phyloP scores from a whole-genome alignment of 75 land plant species.

The Ceratopteris richardii region DNA sequence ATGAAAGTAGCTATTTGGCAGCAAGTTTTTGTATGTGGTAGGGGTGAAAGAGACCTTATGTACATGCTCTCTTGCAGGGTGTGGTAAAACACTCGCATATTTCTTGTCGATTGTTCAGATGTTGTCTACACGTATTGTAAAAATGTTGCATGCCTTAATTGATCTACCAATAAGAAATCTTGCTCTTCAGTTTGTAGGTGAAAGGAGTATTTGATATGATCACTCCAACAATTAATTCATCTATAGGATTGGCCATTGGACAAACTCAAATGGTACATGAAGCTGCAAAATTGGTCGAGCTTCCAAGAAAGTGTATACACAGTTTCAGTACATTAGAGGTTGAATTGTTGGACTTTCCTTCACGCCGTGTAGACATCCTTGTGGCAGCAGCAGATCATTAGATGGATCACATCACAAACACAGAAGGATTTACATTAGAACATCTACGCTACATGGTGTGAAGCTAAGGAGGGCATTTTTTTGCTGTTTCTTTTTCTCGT shows the following conservation, averaged over 20 bases:
- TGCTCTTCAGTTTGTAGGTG: constrained; percentile 92
- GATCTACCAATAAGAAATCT: constrained; percentile 87
- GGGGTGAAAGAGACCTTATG: constrained; percentile 74
- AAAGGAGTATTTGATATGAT: constrained; percentile 72
- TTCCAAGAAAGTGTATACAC: constrained; percentile 40
- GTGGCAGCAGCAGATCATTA: constrained; percentile 94
- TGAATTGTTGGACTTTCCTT: constrained; percentile 5
- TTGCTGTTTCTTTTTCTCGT: no score
- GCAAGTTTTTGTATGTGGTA: constrained; percentile 74
- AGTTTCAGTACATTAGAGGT: constrained; percentile 41
- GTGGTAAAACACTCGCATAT: constrained; percentile 91
- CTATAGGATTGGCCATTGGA: constrained; percentile 82
- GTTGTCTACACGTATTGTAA: constrained; percentile 51
- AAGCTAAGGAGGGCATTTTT: no score
- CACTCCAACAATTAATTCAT: constrained; percentile 80
- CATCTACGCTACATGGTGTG: constrained; percentile 82
- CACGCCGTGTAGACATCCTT: constrained; percentile 71
- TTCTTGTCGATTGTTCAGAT: constrained; percentile 76
- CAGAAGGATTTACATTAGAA: constrained; percentile 78
- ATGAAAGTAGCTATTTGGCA: constrained; percentile 91
- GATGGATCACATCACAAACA: constrained; percentile 78
- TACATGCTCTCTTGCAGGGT: constrained; percentile 87
- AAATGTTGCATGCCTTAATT: constrained; percentile 65
- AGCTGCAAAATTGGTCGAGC: constrained; percentile 48
- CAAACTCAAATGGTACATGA: constrained; percentile 83